Percentiles rank a stretch among this genome's conserved stretches.
Conservation (phyloP, 2,329 filamentous ascomycete genomes). For the Sporothrix sp. region DNA sequence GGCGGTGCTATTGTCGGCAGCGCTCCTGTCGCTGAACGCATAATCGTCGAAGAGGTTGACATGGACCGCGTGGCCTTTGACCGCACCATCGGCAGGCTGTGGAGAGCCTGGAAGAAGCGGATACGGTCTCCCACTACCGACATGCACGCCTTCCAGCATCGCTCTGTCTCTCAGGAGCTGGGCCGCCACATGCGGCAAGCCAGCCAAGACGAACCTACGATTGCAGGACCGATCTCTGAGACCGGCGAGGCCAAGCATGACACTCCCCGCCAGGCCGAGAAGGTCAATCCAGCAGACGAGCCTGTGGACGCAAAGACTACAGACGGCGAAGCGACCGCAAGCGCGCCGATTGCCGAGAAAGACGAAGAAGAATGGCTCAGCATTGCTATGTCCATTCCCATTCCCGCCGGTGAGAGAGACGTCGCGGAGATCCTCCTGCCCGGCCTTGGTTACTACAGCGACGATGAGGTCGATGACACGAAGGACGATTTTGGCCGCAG, state of each 20-base stretch:
- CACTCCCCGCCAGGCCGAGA: background rate
- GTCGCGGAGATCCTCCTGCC: constrained; percentile 73
- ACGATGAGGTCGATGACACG: constrained; percentile 45
- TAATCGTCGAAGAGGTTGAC: constrained; percentile 82
- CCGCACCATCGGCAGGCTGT: constrained; percentile 75
- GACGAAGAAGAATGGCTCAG: constrained; percentile 32
- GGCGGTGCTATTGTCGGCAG: constrained; percentile 31
- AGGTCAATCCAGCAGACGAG: background rate
- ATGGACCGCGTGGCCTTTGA: constrained; percentile 91
- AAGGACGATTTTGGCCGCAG: background rate
- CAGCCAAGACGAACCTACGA: constrained; percentile 29
- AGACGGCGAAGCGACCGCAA: background rate
- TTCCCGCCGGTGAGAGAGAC: constrained; percentile 59
- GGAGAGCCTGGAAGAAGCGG: constrained; percentile 92
- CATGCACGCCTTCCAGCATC: constrained; percentile 34
- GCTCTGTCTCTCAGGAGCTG: constrained; percentile 41
- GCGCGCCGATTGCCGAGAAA: background rate
- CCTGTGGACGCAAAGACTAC: background rate
- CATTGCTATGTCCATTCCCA: constrained; percentile 50
- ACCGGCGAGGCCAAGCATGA: constrained; percentile 10
- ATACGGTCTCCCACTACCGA: constrained; percentile 49
- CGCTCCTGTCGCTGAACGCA: constrained; percentile 47
- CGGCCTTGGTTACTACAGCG: constrained; percentile 51
- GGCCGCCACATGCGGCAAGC: constrained; percentile 30
- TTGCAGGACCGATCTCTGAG: constrained; percentile 30